A percentile compares a stretch with the other conserved stretches of the same genome.
phyloP scores from a whole-genome alignment of 2,329 filamentous ascomycete genomes.

The Mollisia scopiformis region DNA sequence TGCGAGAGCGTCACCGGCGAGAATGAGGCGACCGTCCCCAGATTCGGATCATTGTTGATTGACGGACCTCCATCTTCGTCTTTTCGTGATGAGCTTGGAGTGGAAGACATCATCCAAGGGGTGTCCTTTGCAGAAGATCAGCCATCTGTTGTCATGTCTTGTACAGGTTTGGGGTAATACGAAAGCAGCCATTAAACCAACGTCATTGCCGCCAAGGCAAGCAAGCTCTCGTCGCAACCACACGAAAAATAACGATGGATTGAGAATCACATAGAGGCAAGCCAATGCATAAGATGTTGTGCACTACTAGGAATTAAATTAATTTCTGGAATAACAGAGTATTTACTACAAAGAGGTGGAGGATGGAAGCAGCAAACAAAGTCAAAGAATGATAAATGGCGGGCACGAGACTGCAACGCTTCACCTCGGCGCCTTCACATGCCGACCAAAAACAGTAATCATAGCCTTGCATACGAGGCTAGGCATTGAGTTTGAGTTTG shows the following conservation, averaged over 20 bases:
- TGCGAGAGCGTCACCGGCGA: constrained; percentile 78
- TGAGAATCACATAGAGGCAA: background rate
- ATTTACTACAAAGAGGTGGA: background rate
- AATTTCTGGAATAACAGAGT: background rate
- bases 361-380: background rate
- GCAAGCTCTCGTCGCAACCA: constrained; percentile 18
- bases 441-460: background rate
- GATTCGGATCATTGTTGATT: constrained; percentile 43
- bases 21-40: constrained; percentile 86
- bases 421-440: constrained; percentile 4
- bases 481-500: background rate
- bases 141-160: background rate
- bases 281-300: background rate
- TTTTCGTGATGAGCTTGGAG: constrained; percentile 31
- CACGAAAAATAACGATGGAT: background rate
- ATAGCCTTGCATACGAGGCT: background rate
- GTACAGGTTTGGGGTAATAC: constrained; percentile 28
- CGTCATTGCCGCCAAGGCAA: constrained; percentile 36
- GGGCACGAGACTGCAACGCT: background rate
- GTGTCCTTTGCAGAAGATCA: constrained; percentile 33
- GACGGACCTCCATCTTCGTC: constrained; percentile 31
- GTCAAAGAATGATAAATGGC: background rate
- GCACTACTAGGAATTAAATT: background rate
- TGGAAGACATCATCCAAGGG: constrained; percentile 40
- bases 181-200: constrained; percentile 37